These are phyloP conservation scores for Trichoderma cornu-damae DNA, from an alignment of 2,329 filamentous ascomycete genomes.

Conservation along the genomic window DNA sequence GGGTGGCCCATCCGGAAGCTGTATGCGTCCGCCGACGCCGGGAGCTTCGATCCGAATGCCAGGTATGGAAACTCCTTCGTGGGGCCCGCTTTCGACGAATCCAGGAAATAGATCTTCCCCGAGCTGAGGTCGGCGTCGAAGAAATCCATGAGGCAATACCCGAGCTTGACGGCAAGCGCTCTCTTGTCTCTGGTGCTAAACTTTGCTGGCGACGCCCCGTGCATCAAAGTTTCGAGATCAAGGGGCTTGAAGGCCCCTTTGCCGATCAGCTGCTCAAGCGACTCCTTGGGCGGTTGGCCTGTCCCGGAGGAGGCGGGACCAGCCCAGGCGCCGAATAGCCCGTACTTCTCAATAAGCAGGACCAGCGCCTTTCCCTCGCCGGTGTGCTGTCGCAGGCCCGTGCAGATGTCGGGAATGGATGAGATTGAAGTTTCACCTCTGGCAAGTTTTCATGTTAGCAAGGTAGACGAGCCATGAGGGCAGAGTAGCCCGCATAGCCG, in stretches of 20 bases:
- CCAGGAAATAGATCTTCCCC: conserved; percentile 13
- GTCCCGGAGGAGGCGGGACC: not conserved
- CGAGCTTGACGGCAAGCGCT: conserved; percentile 16
- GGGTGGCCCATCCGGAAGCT: conserved; percentile 1
- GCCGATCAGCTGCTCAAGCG: conserved; percentile 15
- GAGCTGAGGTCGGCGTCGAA: conserved; percentile 16
- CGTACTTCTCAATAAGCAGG: not conserved
- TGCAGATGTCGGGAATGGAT: not conserved
- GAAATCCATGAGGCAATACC: conserved; percentile 19
- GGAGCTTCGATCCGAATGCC: not conserved
- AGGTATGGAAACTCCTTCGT: not conserved
- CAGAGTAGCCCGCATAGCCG: too few species aligned
- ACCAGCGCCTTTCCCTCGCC: not conserved
- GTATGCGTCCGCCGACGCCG: not conserved
- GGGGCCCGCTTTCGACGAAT: not conserved
- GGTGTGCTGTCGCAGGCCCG: not conserved
- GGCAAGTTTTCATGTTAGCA: not conserved
- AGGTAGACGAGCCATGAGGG: not conserved
- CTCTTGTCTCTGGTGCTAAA: conserved; percentile 12
- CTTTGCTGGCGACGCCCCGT: not conserved
- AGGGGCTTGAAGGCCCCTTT: conserved; percentile 10
- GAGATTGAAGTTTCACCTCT: not conserved
- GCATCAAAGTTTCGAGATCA: not conserved
- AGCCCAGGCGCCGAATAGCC: not conserved
- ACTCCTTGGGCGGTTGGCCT: not conserved